These are phyloP conservation scores for Mortierella sp. DNA, from an alignment of 371 early-diverging fungal species.

Conservation along the genomic window DNA sequence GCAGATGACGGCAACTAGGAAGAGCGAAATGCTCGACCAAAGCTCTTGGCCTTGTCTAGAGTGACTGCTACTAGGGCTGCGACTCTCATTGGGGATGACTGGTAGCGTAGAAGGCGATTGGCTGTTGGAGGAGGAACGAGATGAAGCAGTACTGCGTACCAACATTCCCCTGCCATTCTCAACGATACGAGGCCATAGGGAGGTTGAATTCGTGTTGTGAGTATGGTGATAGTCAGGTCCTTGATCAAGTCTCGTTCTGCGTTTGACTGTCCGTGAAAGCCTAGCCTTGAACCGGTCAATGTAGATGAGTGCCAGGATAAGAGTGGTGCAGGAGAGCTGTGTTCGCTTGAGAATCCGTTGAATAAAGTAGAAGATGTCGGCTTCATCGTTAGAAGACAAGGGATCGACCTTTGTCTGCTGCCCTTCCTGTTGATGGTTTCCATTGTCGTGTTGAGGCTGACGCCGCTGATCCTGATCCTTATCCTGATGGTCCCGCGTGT, in stretches of 20 bases:
- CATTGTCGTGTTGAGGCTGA: slow-evolving; percentile 21
- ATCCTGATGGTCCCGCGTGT: slow-evolving; percentile 7
- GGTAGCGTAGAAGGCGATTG: slow-evolving; percentile 10
- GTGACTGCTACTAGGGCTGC: not conserved
- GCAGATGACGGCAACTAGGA: slow-evolving; percentile 48
- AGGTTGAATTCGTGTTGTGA: slow-evolving; percentile 6
- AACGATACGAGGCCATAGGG: not conserved
- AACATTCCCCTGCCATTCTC: not conserved
- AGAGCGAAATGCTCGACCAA: slow-evolving; percentile 47
- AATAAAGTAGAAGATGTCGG: slow-evolving; percentile 59
- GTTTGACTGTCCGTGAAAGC: slow-evolving; percentile 21
- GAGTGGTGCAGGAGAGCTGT: slow-evolving; percentile 63
- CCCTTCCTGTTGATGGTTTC: slow-evolving; percentile 3
- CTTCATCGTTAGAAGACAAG: slow-evolving; percentile 25
- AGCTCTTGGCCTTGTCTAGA: slow-evolving; percentile 17
- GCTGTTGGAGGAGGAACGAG: slow-evolving; percentile 5
- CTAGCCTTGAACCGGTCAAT: slow-evolving; percentile 58
- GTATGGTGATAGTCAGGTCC: slow-evolving; percentile 35
- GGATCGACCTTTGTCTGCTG: not conserved
- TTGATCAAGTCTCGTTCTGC: slow-evolving; percentile 47
- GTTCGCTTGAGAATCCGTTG: slow-evolving; percentile 61
- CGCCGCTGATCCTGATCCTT: not conserved
- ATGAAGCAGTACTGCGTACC: not conserved
- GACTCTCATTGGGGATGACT: not conserved
- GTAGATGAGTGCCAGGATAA: slow-evolving; percentile 64